A percentile compares a stretch with the other conserved stretches of the same genome.
Conservation (phyloP, 2,329 filamentous ascomycete genomes). For the Colletotrichum sp. region DNA sequence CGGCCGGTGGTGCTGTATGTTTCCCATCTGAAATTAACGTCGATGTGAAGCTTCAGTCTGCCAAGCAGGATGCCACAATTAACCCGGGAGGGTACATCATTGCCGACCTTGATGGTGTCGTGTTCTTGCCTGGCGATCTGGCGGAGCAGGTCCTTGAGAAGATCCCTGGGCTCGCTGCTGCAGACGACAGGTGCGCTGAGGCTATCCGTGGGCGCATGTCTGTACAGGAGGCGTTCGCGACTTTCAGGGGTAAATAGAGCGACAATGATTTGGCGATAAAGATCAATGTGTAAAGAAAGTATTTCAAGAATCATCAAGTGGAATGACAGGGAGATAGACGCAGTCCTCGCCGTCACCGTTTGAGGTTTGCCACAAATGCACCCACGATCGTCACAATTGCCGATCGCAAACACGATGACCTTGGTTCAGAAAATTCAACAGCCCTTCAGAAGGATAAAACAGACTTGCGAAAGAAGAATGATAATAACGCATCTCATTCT, state of each 20-base stretch:
- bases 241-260: conserved; percentile 9
- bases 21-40: not conserved
- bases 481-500: not conserved
- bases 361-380: not conserved
- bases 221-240: conserved; percentile 19
- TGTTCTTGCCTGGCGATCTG: not conserved
- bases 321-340: not conserved
- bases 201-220: conserved; percentile 21
- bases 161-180: not conserved
- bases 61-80: not conserved
- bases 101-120: not conserved
- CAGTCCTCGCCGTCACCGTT: not conserved
- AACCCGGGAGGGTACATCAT: not conserved
- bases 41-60: not conserved
- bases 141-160: not conserved
- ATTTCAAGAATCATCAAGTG: not conserved
- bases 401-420: not conserved
- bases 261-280: not conserved
- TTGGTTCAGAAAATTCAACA: not conserved
- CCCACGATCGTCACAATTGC: not conserved
- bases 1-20: not conserved
- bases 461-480: not conserved
- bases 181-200: conserved; percentile 22
- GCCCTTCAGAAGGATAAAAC: not conserved
- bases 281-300: not conserved